phyloP scores from a whole-genome alignment of 495 filamentous ascomycete species.

The Echria macrotheca region DNA sequence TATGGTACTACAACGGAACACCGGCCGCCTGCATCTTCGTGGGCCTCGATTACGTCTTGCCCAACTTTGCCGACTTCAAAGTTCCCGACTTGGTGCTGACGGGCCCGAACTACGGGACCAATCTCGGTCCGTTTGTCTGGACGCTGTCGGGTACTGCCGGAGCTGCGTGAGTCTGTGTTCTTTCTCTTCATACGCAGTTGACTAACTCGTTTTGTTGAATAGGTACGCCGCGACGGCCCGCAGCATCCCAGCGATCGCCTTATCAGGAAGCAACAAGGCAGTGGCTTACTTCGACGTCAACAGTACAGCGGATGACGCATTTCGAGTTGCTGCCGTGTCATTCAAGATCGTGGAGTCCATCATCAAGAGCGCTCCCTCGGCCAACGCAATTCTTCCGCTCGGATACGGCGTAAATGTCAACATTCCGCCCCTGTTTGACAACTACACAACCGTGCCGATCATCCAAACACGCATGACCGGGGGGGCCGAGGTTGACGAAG shows the following conservation, averaged over 20 bases:
- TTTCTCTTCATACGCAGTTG: neutral
- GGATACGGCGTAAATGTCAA: conserved; percentile 8
- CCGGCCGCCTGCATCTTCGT: neutral
- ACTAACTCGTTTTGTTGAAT: neutral
- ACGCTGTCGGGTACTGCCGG: neutral
- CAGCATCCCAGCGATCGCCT: conserved; percentile 4
- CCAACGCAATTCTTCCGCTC: neutral
- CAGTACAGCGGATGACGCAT: neutral
- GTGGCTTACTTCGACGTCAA: conserved; percentile 2
- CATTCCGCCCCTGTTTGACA: conserved; percentile 3
- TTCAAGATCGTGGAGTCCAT: neutral
- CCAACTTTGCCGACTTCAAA: neutral
- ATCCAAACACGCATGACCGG: conserved; percentile 4
- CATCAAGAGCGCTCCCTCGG: neutral
- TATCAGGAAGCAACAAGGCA: conserved; percentile 2
- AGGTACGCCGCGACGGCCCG: conserved; percentile 6
- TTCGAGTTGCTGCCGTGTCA: neutral
- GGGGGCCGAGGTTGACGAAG: neutral
- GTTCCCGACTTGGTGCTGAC: neutral
- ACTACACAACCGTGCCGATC: neutral
- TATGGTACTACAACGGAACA: neutral
- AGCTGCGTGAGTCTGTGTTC: neutral
- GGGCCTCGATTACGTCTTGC: neutral
- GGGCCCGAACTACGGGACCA: neutral
- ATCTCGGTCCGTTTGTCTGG: neutral